Evolutionary conservation across 768 basidiomycete species (phyloP).

Genomic region (Xerocomellus chrysenteron): DNA sequence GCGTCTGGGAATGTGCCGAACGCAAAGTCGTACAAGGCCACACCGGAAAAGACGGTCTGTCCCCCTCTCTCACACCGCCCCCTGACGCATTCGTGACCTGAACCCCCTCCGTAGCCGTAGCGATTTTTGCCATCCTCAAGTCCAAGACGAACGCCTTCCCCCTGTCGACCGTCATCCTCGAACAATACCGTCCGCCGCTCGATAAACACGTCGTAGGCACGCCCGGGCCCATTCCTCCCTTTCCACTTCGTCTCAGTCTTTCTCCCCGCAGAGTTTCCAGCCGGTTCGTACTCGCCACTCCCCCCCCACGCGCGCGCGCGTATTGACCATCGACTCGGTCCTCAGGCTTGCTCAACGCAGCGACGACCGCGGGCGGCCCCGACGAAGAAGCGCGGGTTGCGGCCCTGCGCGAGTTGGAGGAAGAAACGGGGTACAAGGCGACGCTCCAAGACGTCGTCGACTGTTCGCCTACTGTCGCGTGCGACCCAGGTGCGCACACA

Average conservation of each 20-base stretch:
- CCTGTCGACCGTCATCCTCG: conserved; percentile 78
- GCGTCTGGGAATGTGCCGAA: conserved; percentile 89
- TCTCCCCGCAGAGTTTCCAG: conserved; percentile 49
- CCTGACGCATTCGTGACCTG: neutral
- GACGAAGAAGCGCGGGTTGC: conserved; percentile 73
- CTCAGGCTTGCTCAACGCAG: conserved; percentile 79
- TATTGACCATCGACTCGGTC: neutral
- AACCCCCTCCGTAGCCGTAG: conserved; percentile 59
- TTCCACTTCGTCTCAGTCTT: neutral
- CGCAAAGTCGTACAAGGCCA: conserved; percentile 78
- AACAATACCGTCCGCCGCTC: conserved; percentile 90
- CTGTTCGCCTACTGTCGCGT: conserved; percentile 58
- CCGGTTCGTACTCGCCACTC: conserved; percentile 40
- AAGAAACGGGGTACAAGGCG: conserved; percentile 89
- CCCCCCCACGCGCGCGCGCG: neutral
- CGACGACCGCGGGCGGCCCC: conserved; percentile 16
- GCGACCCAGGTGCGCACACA: conserved; percentile 60
- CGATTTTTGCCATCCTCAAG: conserved; percentile 76
- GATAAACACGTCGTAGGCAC: conserved; percentile 73
- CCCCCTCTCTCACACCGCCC: neutral
- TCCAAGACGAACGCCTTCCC: conserved; percentile 74
- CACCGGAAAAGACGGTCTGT: conserved; percentile 77
- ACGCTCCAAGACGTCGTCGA: conserved; percentile 53
- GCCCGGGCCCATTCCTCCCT: neutral
- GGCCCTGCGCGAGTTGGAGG: conserved; percentile 85